A percentile compares a stretch with the other conserved stretches of the same genome.
phyloP scores from a whole-genome alignment of 805 yeast genomes.

The Monosporozyma aerobia region DNA sequence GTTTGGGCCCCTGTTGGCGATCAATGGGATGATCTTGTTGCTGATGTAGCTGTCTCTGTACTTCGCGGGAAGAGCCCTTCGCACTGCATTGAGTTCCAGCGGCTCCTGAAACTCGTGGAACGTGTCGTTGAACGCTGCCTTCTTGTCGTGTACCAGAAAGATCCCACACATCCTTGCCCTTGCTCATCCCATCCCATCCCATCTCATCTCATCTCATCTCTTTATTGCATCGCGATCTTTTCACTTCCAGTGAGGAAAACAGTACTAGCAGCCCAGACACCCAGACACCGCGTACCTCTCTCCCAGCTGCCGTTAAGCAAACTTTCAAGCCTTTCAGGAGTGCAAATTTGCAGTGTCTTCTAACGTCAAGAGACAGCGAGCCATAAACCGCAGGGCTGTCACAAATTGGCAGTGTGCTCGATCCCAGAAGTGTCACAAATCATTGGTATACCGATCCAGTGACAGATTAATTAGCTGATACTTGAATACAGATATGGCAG shows the following conservation, averaged over 20 bases:
- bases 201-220: background rate
- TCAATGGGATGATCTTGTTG: slow-evolving; percentile 34
- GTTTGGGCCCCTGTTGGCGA: slow-evolving; percentile 60
- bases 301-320: slow-evolving; percentile 2
- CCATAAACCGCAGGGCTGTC: background rate
- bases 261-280: background rate
- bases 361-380: slow-evolving; percentile 7
- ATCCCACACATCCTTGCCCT: slow-evolving; percentile 1
- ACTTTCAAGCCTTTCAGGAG: too few relatives aligned
- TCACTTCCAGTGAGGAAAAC: too few relatives aligned
- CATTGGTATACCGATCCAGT: background rate
- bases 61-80: background rate
- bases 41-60: slow-evolving; percentile 14
- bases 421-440: background rate
- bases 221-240: too few relatives aligned
- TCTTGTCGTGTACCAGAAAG: slow-evolving; percentile 11
- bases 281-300: slow-evolving; percentile 3
- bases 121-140: slow-evolving; percentile 43
- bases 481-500: background rate
- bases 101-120: slow-evolving; percentile 12
- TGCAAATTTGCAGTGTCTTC: background rate
- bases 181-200: too few relatives aligned
- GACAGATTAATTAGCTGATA: background rate
- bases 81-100: background rate
- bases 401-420: background rate